These are phyloP conservation scores for Nitzschia sp. DNA, from an alignment of 108 stramenopile genomes.

Conservation along the genomic window DNA sequence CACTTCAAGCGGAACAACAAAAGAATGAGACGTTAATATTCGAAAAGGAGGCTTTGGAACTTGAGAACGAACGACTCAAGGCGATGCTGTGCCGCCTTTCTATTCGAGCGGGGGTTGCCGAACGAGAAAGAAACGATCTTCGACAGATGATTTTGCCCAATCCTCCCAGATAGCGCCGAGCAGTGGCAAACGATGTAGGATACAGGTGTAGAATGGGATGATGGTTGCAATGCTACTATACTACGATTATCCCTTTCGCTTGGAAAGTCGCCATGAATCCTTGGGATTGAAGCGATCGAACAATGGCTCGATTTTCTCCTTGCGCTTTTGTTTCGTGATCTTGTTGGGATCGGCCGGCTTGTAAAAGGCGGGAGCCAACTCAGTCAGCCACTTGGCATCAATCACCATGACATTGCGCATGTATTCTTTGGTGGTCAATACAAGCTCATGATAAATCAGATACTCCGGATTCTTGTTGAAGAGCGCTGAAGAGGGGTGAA, in stretches of 20 bases:
- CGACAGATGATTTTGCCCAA: no score
- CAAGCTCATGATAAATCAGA: constrained; percentile 98
- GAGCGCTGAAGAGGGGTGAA: constrained; percentile 94
- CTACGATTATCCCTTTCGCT: constrained; percentile 70
- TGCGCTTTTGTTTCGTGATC: constrained; percentile 91
- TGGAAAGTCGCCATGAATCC: constrained; percentile 91
- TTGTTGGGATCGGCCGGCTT: constrained; percentile 93
- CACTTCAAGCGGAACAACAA: no score
- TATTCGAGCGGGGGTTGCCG: no score
- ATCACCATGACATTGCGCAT: constrained; percentile 99
- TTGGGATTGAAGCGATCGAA: constrained; percentile 95
- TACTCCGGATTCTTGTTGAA: constrained; percentile 99
- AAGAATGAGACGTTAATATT: no score
- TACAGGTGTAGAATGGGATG: no score
- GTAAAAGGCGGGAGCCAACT: constrained; percentile 97
- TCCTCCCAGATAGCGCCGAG: no score
- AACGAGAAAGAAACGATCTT: no score
- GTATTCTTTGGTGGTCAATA: constrained; percentile 98
- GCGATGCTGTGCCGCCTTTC: no score
- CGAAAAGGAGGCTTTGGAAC: no score
- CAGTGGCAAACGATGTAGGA: no score
- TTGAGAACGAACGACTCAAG: no score
- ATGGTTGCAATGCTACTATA: no score
- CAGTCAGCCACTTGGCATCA: constrained; percentile 97
- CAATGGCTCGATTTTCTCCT: constrained; percentile 98